Conservation (phyloP, 805 yeast genomes). For the Wickerhamiella lipophila region DNA sequence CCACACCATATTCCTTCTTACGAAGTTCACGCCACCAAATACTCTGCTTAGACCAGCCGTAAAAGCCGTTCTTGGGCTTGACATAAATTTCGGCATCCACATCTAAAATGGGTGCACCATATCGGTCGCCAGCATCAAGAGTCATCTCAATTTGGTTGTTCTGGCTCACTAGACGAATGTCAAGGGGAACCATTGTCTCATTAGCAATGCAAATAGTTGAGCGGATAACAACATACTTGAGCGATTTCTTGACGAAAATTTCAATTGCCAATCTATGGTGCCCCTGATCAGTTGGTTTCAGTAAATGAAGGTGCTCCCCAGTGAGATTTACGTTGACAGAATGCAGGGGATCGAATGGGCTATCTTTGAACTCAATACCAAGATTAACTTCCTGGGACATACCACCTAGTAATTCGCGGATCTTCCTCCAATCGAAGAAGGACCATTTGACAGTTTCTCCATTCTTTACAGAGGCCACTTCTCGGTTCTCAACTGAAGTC, state of each 20-base stretch:
- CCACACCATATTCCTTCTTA: constrained; percentile 39
- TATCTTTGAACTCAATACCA: constrained; percentile 43
- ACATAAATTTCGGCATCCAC: constrained; percentile 47
- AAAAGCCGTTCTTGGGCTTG: constrained; percentile 48
- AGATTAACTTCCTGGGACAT: constrained; percentile 49
- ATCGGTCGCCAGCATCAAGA: constrained; percentile 43
- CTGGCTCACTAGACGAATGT: constrained; percentile 24
- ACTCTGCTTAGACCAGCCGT: constrained; percentile 53
- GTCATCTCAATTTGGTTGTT: constrained; percentile 27
- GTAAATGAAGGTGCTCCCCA: constrained; percentile 64
- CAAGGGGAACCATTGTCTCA: constrained; percentile 48
- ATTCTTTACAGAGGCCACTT: constrained; percentile 29
- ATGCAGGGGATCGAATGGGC: constrained; percentile 42
- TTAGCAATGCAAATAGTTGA: constrained; percentile 65
- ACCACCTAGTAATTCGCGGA: constrained; percentile 66
- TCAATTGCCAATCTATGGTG: constrained; percentile 63
- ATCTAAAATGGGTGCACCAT: constrained; percentile 61
- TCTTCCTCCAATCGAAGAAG: constrained; percentile 84
- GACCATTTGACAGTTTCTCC: constrained; percentile 62
- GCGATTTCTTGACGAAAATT: constrained; percentile 54
- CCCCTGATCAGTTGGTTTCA: constrained; percentile 40
- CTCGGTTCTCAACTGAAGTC: constrained; percentile 18
- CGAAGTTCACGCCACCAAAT: constrained; percentile 55
- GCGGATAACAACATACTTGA: constrained; percentile 63
- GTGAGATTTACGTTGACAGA: constrained; percentile 61